Evolutionary conservation across 495 filamentous ascomycete species (phyloP).

Genomic region (Talaromyces thailandensis): DNA sequence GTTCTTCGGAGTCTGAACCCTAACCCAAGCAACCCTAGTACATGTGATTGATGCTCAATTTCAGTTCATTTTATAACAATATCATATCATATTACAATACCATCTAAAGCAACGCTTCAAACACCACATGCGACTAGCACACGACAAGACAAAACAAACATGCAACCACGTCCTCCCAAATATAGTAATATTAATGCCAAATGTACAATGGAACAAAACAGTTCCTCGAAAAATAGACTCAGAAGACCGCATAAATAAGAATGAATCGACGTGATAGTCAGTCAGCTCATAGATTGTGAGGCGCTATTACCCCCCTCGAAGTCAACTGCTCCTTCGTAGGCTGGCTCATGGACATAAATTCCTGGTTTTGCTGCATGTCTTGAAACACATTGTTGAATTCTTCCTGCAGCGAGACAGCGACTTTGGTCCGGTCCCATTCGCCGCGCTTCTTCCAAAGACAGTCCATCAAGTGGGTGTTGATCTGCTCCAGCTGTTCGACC

Average conservation of each 20-base stretch:
- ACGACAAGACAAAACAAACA: neutral
- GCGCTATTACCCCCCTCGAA: neutral
- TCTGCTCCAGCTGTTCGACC: slow-evolving; percentile 91
- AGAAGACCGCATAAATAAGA: neutral
- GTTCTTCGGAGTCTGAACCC: slow-evolving; percentile 9
- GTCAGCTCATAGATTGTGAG: neutral
- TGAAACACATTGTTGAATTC: slow-evolving; percentile 73
- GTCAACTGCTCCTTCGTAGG: slow-evolving; percentile 27
- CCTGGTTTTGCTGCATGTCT: slow-evolving; percentile 69
- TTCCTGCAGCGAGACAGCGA: slow-evolving; percentile 49
- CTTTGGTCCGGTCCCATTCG: slow-evolving; percentile 71
- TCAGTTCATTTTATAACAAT: neutral
- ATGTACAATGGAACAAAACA: neutral
- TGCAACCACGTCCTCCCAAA: neutral
- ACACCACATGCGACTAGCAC: neutral
- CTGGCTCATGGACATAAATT: slow-evolving; percentile 35
- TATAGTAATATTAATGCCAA: neutral
- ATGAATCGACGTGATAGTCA: slow-evolving; percentile 5
- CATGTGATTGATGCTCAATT: neutral
- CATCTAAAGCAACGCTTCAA: neutral
- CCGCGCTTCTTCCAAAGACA: slow-evolving; percentile 68
- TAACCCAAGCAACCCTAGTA: neutral
- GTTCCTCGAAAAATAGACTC: slow-evolving; percentile 7
- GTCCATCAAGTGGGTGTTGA: slow-evolving; percentile 86
- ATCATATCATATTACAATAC: neutral